Percentiles rank a stretch among this genome's conserved stretches.
These are phyloP conservation scores for Colletotrichum sp. DNA, from an alignment of 2,329 filamentous ascomycete species.

Conservation along the genomic window DNA sequence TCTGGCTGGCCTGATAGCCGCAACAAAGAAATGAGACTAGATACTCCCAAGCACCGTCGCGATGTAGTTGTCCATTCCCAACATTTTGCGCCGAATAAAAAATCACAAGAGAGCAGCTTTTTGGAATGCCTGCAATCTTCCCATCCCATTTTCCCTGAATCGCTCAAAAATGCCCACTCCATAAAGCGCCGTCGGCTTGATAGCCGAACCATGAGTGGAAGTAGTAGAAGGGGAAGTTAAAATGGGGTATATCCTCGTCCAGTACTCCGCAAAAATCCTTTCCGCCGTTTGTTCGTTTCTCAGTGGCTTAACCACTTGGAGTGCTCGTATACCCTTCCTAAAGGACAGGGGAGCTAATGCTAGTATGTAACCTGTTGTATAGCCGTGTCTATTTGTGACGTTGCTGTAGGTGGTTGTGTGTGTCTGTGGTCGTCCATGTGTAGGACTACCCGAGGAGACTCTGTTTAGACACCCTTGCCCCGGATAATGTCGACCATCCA, in stretches of 20 bases:
- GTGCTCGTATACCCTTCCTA: background rate
- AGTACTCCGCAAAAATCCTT: constrained; percentile 11
- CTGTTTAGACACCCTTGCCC: constrained; percentile 29
- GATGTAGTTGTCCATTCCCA: background rate
- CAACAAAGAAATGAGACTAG: background rate
- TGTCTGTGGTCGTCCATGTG: background rate
- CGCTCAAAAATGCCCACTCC: constrained; percentile 1
- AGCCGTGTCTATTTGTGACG: background rate
- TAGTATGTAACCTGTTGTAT: background rate
- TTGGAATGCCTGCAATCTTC: background rate
- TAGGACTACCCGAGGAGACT: background rate
- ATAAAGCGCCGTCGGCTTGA: constrained; percentile 6
- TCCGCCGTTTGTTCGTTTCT: background rate
- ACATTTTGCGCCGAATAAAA: background rate
- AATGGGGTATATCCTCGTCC: constrained; percentile 17
- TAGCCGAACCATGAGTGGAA: constrained; percentile 5
- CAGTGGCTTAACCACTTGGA: background rate
- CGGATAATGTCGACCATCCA: constrained; percentile 58
- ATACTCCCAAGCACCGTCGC: constrained; percentile 5
- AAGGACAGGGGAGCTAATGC: background rate
- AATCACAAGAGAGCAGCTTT: background rate
- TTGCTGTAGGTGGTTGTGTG: background rate
- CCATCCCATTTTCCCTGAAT: background rate
- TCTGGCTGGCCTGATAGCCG: background rate
- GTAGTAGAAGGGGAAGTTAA: constrained; percentile 1